These are phyloP conservation scores for Dactylella cylindrospora DNA, from an alignment of 2,329 filamentous ascomycete species.

Conservation along the genomic window DNA sequence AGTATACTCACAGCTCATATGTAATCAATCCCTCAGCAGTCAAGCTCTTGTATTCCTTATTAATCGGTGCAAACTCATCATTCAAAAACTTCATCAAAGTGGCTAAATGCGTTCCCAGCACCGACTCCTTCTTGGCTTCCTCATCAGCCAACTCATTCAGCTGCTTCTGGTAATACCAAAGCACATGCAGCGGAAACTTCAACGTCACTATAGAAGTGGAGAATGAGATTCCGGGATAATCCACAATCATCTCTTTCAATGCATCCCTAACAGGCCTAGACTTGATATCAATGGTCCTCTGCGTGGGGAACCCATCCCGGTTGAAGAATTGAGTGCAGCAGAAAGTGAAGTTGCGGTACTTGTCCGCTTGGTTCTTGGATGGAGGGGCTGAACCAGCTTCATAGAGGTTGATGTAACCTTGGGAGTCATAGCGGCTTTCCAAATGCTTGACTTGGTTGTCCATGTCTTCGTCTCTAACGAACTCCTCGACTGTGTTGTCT, in stretches of 20 bases:
- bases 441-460: slow-evolving; percentile 50
- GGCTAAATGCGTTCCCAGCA: slow-evolving; percentile 8
- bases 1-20: slow-evolving; percentile 30
- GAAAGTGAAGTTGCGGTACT: slow-evolving; percentile 50
- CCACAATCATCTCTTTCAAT: slow-evolving; percentile 16
- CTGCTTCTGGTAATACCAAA: slow-evolving; percentile 26
- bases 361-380: slow-evolving; percentile 49
- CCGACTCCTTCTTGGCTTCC: slow-evolving; percentile 9
- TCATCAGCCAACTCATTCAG: slow-evolving; percentile 5
- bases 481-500: slow-evolving; percentile 19
- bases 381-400: slow-evolving; percentile 50
- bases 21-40: slow-evolving; percentile 44
- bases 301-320: slow-evolving; percentile 1
- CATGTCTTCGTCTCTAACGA: slow-evolving; percentile 17
- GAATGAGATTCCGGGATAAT: slow-evolving; percentile 26
- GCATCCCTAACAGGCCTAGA: slow-evolving; percentile 17
- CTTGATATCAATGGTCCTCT: slow-evolving; percentile 22
- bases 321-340: slow-evolving; percentile 43
- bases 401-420: slow-evolving; percentile 48
- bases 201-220: slow-evolving; percentile 6
- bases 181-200: slow-evolving; percentile 24
- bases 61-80: slow-evolving; percentile 40
- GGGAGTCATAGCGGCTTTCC: slow-evolving; percentile 50
- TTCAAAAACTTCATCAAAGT: slow-evolving; percentile 33
- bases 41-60: slow-evolving; percentile 36